These are phyloP conservation scores for Trichophyton simii DNA, from an alignment of 2,329 filamentous ascomycete species.

Conservation along the genomic window DNA sequence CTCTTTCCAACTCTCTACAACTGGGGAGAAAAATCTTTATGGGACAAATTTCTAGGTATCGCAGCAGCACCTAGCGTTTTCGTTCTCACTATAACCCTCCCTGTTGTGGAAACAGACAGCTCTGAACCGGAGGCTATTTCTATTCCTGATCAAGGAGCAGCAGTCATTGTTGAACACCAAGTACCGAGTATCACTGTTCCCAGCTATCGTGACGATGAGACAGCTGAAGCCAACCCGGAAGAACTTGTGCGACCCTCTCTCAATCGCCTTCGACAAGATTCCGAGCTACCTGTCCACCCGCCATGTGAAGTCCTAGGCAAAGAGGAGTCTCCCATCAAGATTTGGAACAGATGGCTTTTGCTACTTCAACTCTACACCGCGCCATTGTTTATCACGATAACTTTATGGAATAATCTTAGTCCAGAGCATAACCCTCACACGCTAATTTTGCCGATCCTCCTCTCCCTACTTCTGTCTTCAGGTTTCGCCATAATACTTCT, in stretches of 20 bases:
- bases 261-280: constrained; percentile 20
- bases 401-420: constrained; percentile 52
- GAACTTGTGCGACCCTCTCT: not conserved
- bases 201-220: not conserved
- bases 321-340: constrained; percentile 26
- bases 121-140: constrained; percentile 31
- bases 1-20: constrained; percentile 77
- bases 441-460: constrained; percentile 47
- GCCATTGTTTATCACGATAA: constrained; percentile 66
- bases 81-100: constrained; percentile 75
- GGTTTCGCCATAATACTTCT: constrained; percentile 52
- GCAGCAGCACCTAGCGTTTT: constrained; percentile 85
- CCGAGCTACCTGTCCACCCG: constrained; percentile 28
- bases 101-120: constrained; percentile 65
- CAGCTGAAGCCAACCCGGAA: not conserved
- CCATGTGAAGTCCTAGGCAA: constrained; percentile 19
- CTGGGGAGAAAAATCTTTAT: constrained; percentile 72
- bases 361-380: constrained; percentile 75
- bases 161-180: not conserved
- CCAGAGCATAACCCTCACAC: constrained; percentile 39
- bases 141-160: not conserved
- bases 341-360: constrained; percentile 88
- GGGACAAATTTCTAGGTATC: constrained; percentile 69
- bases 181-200: not conserved
- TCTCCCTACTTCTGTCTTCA: constrained; percentile 56